A percentile compares a stretch with the other conserved stretches of the same genome.
Conservation (phyloP, 2,329 filamentous ascomycete species). For the Cordyceps cicadae region DNA sequence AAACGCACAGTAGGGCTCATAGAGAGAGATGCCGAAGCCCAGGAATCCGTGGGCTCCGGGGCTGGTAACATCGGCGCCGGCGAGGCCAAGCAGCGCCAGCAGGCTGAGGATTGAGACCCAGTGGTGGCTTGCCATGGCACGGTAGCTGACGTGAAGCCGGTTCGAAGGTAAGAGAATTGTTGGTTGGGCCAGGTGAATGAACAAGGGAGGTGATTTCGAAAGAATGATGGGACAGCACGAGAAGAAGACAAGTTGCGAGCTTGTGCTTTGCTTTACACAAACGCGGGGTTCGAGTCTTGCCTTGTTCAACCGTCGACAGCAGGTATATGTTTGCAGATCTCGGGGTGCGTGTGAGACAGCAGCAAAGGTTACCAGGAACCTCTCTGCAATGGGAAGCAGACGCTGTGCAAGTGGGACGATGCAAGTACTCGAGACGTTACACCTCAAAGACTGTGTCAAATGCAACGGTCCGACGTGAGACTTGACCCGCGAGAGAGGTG, state of each 20-base stretch:
- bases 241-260: neutral
- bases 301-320: neutral
- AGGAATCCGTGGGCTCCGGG: conserved; percentile 13
- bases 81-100: neutral
- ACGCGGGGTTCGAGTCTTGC: neutral
- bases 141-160: neutral
- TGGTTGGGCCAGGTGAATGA: neutral
- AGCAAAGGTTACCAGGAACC: neutral
- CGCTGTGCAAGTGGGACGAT: neutral
- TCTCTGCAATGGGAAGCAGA: neutral
- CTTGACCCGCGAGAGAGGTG: neutral
- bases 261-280: neutral
- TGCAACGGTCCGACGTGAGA: neutral
- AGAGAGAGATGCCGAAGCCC: conserved; percentile 17
- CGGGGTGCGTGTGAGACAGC: neutral
- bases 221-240: neutral
- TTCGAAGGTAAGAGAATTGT: too few relatives aligned
- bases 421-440: neutral
- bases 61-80: neutral
- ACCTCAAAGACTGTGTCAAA: neutral
- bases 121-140: neutral
- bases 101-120: conserved; percentile 1
- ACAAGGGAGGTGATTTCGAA: neutral
- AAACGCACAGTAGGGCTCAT: conserved; percentile 23
- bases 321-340: neutral